A percentile compares a stretch with the other conserved stretches of the same genome.
Evolutionary conservation across 2,329 filamentous ascomycete species (phyloP).

Genomic region (Simplicillium aogashimaense): DNA sequence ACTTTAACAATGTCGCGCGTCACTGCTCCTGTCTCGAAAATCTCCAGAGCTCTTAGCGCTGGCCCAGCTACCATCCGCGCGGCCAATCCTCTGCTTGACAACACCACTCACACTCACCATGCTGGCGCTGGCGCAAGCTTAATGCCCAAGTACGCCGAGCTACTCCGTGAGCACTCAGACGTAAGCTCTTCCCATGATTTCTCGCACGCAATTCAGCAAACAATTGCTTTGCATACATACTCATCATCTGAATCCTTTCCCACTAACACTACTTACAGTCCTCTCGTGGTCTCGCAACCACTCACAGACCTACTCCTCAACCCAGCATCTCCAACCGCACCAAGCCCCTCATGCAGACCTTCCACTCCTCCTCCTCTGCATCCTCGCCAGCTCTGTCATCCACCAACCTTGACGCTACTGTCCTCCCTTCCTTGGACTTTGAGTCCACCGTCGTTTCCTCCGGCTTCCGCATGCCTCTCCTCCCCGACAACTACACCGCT

Average conservation of each 20-base stretch:
- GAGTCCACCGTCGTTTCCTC: constrained; percentile 20
- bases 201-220: too few relatives aligned
- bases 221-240: not conserved
- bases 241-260: not conserved
- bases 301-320: constrained; percentile 36
- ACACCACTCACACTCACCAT: constrained; percentile 15
- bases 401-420: constrained; percentile 38
- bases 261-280: constrained; percentile 13
- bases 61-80: constrained; percentile 26
- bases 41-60: constrained; percentile 34
- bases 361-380: constrained; percentile 38
- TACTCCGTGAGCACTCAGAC: constrained; percentile 29
- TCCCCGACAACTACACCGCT: constrained; percentile 46
- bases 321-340: constrained; percentile 32
- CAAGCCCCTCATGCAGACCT: constrained; percentile 54
- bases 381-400: constrained; percentile 25
- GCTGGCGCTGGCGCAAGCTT: constrained; percentile 24
- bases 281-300: constrained; percentile 32
- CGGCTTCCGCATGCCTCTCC: constrained; percentile 45
- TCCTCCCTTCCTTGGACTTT: constrained; percentile 37
- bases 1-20: constrained; percentile 34
- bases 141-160: constrained; percentile 38
- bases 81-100: constrained; percentile 22
- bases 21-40: constrained; percentile 37
- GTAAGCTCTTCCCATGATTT: constrained; percentile 18